Base-by-base conservation (phyloP, 768 basidiomycete genomes). In the Candolleomyces aberdarensis region DNA sequence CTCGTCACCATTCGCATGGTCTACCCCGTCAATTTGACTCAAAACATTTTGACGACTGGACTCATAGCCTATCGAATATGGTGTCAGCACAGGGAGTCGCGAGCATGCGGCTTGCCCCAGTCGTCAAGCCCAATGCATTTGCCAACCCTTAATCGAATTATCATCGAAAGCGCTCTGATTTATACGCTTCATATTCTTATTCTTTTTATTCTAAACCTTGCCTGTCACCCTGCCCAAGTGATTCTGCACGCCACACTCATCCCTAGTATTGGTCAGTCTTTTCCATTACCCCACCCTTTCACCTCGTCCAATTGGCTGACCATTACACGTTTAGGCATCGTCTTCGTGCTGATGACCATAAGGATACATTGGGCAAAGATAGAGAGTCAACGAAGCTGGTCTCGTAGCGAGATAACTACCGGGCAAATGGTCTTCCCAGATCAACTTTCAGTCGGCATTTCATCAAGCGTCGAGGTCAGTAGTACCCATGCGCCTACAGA, bases 111-210 rank as follows among this genome's bases (percentile, higher is more conserved):
- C 9, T 63, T 70, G 4, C 32, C 67, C 7, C 64, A 39, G 5
- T n/a, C 20, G 20, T 47, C 13, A 55, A 32, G 40, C 15, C 19
- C n/a, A 5, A 49, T 55, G 60, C 61, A 63, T 36, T 61, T 72
- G 13, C 53, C 70, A 6, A 59, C 58, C n/a, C 54, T 72, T 44
- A 50, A 70, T 41, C 67, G 70, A 19, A 72, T 74, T 22, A 60
- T 74, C 11, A 59, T 74, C 51, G 72, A 74, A 53, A 74, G 72
- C 58, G 72, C 72, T 3, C 65, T 69, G 63, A 64, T 74, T 14
- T 74, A 71, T 56, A 71, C 71, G 1, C 44, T 70, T 15, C 65
- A 70, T 41, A 54, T 70, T 14, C 62, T 74, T 22, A 53, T 72
- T 36, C 63, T 72, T 15, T 67, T 72, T 26, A 66, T 74, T 26